phyloP scores from a whole-genome alignment of 768 basidiomycete genomes.

The Suillus subaureus region DNA sequence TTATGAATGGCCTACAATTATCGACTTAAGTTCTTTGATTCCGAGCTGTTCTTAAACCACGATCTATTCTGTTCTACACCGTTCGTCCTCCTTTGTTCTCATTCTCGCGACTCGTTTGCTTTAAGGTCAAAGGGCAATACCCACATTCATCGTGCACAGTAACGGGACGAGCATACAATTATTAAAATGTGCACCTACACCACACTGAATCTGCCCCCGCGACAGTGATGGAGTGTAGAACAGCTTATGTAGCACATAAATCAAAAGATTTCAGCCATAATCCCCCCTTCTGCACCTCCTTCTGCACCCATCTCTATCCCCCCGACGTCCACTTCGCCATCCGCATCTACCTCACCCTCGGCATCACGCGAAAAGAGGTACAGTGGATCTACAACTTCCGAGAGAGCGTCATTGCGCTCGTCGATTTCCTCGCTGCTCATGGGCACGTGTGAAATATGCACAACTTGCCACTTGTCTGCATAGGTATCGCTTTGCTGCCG shows the following conservation, averaged over 20 bases:
- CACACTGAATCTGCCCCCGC: neutral
- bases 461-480: conserved; percentile 81
- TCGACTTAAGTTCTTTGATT: neutral
- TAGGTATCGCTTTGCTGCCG: conserved; percentile 69
- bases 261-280: conserved; percentile 38
- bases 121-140: neutral
- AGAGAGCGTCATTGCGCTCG: conserved; percentile 76
- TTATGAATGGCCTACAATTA: neutral
- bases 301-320: conserved; percentile 45
- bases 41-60: neutral
- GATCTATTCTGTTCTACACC: neutral
- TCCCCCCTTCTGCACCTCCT: conserved; percentile 39
- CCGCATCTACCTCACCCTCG: conserved; percentile 62
- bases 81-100: neutral
- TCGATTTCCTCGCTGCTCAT: conserved; percentile 76
- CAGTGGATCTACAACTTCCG: conserved; percentile 74
- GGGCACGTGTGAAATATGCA: conserved; percentile 68
- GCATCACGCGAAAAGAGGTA: conserved; percentile 51
- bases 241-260: neutral
- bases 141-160: neutral
- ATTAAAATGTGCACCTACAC: neutral
- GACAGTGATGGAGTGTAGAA: neutral
- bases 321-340: conserved; percentile 54
- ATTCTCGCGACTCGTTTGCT: neutral
- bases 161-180: neutral